Evolutionary conservation across 805 yeast genomes (phyloP).

Genomic region (Vanderwaltozyma polyspora): DNA sequence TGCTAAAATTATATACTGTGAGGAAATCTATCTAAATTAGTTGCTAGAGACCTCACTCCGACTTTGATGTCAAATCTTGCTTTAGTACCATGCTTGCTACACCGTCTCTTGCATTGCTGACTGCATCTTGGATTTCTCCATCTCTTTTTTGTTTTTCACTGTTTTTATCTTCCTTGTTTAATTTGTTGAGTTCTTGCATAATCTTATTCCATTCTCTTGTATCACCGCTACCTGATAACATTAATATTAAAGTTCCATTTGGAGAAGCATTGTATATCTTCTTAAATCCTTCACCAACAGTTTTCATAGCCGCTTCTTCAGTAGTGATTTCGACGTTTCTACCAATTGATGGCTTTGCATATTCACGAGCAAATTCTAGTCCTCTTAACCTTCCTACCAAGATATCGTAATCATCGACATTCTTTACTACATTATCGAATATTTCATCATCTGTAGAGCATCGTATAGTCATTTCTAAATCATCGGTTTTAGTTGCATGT

Average conservation of each 20-base stretch:
- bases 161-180: constrained; percentile 32
- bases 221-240: constrained; percentile 56
- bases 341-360: constrained; percentile 21
- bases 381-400: constrained; percentile 48
- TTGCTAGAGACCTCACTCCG: too few relatives aligned
- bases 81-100: constrained; percentile 45
- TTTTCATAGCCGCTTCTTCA: constrained; percentile 8
- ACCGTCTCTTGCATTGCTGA: constrained; percentile 48
- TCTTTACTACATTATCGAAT: constrained; percentile 30
- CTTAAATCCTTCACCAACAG: constrained; percentile 35
- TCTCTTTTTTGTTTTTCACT: constrained; percentile 34
- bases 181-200: constrained; percentile 31
- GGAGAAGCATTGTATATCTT: constrained; percentile 45
- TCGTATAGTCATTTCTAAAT: constrained; percentile 24
- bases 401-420: constrained; percentile 35
- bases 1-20: too few relatives aligned
- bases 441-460: constrained; percentile 53
- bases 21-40: too few relatives aligned
- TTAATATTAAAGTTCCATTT: constrained; percentile 43
- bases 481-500: constrained; percentile 1
- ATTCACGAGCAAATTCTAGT: constrained; percentile 35
- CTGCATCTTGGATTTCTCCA: constrained; percentile 35
- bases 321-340: constrained; percentile 3
- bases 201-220: constrained; percentile 34
- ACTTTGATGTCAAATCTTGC: constrained; percentile 3